Conservation (phyloP, 2,329 filamentous ascomycete species). For the Cryoendolithus antarcticus region DNA sequence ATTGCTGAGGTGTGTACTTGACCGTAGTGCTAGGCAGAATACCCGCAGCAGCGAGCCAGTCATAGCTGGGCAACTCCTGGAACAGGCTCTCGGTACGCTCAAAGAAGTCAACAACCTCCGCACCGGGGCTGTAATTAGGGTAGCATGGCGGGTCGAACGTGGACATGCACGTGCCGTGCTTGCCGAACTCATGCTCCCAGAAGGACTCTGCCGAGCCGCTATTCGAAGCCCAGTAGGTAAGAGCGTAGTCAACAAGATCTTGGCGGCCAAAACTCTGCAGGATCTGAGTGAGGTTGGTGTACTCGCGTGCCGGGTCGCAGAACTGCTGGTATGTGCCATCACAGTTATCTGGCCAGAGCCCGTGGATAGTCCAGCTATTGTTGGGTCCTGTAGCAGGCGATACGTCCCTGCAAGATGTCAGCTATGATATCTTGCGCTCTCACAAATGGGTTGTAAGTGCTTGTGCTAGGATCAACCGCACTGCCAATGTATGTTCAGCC, state of each 20-base stretch:
- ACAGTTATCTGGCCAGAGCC: constrained; percentile 40
- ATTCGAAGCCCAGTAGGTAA: constrained; percentile 42
- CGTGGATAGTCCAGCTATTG: constrained; percentile 48
- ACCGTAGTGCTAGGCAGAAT: constrained; percentile 50
- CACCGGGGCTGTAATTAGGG: constrained; percentile 42
- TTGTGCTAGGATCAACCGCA: constrained; percentile 25
- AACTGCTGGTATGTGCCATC: constrained; percentile 53
- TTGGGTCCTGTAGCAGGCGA: constrained; percentile 43
- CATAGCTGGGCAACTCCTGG: constrained; percentile 49
- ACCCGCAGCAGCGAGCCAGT: constrained; percentile 41
- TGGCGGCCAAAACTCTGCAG: constrained; percentile 44
- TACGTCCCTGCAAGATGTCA: constrained; percentile 13
- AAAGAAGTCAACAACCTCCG: constrained; percentile 53
- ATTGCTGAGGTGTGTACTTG: constrained; percentile 39
- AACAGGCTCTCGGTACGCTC: constrained; percentile 43
- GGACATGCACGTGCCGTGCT: constrained; percentile 54
- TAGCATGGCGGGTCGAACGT: constrained; percentile 56
- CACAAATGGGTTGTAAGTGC: too few species aligned
- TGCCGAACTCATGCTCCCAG: constrained; percentile 47
- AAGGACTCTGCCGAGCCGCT: too few species aligned
- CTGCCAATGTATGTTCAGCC: constrained; percentile 35
- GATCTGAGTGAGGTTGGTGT: constrained; percentile 44
- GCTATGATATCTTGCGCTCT: too few species aligned
- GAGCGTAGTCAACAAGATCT: constrained; percentile 54
- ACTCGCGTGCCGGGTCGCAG: constrained; percentile 53